A percentile compares a stretch with the other conserved stretches of the same genome.
Evolutionary conservation across 1,284 basidiomycete species (phyloP).

Genomic region (Earliella scabrosa): DNA sequence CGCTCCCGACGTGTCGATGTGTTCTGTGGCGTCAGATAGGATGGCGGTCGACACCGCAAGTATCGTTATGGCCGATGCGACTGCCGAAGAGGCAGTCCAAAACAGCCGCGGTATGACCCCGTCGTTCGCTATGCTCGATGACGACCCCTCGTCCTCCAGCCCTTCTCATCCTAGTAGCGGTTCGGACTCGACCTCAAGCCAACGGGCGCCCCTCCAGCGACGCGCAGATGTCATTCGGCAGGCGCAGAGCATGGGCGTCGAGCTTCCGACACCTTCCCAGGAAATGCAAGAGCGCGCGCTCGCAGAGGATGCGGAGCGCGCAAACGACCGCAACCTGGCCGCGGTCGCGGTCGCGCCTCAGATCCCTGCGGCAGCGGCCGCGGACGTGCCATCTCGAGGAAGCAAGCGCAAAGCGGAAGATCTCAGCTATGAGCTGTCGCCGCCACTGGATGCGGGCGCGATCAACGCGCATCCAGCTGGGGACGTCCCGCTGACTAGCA

Average conservation of each 20-base stretch:
- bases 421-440: constrained; percentile 13
- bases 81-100: background rate
- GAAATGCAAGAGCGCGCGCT: constrained; percentile 10
- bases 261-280: constrained; percentile 15
- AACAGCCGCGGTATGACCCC: background rate
- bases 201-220: constrained; percentile 45
- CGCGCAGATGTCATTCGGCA: constrained; percentile 51
- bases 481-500: too few species aligned
- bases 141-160: background rate
- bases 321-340: constrained; percentile 32
- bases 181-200: constrained; percentile 6
- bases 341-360: background rate
- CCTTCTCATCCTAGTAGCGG: too few species aligned
- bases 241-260: constrained; percentile 32
- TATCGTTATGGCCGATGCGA: background rate
- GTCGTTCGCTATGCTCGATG: constrained; percentile 12
- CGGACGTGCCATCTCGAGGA: background rate
- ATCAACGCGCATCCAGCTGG: background rate
- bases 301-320: constrained; percentile 20
- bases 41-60: constrained; percentile 2
- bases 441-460: background rate
- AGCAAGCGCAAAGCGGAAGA: constrained; percentile 24
- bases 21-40: constrained; percentile 5
- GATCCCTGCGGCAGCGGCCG: background rate
- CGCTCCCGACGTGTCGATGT: constrained; percentile 1